These are phyloP conservation scores for Mrakiaceae sp. DNA, from an alignment of 1,284 basidiomycete species.

Conservation along the genomic window DNA sequence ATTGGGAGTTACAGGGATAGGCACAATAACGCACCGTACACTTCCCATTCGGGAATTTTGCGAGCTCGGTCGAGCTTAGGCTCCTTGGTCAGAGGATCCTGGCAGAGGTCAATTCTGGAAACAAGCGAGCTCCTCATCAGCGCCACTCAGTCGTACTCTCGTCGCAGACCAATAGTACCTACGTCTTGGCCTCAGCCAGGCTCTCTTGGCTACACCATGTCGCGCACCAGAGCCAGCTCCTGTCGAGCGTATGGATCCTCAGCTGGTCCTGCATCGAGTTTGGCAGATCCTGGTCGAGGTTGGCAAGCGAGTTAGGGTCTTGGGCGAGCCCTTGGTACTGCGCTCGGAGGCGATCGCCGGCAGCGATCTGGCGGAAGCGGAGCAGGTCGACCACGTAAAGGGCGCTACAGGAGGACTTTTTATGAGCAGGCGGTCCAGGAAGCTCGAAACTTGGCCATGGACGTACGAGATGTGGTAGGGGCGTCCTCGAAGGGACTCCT, in stretches of 20 bases:
- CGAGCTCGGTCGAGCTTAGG: constrained; percentile 86
- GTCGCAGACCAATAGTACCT: constrained; percentile 29
- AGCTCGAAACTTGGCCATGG: too few relatives aligned
- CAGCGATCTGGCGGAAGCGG: constrained; percentile 56
- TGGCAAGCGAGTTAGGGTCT: constrained; percentile 85
- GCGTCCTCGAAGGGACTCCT: constrained; percentile 61
- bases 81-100: constrained; percentile 89
- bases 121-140: not conserved
- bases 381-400: constrained; percentile 95
- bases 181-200: constrained; percentile 44
- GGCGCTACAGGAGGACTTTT: constrained; percentile 45
- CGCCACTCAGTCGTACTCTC: constrained; percentile 1
- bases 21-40: constrained; percentile 49
- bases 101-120: constrained; percentile 81
- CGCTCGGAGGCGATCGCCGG: constrained; percentile 74
- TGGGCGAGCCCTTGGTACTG: constrained; percentile 88
- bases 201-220: constrained; percentile 42
- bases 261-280: constrained; percentile 81
- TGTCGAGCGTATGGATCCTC: constrained; percentile 74
- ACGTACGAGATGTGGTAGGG: constrained; percentile 66
- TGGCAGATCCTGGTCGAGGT: constrained; percentile 92
- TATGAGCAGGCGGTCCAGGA: not conserved
- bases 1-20: not conserved
- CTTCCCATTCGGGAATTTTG: constrained; percentile 94
- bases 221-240: constrained; percentile 81